Evolutionary conservation across 805 yeast genomes (phyloP).

Genomic region (Yarrowia hollandica): DNA sequence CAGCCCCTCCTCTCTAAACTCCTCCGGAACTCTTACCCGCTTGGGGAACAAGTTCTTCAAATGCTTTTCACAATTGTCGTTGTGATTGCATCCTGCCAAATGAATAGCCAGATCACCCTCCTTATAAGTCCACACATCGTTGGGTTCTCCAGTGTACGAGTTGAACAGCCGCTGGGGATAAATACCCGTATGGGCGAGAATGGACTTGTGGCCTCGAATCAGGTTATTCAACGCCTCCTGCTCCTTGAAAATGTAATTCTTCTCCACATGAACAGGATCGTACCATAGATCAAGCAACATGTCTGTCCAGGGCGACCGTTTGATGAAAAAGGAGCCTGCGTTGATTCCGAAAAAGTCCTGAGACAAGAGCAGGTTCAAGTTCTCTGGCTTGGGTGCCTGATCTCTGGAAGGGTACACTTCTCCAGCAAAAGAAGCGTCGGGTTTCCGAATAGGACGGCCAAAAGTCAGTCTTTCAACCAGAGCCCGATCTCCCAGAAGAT

Average conservation of each 20-base stretch:
- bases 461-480: conserved; percentile 35
- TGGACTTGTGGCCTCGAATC: conserved; percentile 31
- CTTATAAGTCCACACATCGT: conserved; percentile 28
- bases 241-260: conserved; percentile 33
- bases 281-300: conserved; percentile 40
- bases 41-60: background rate
- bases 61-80: conserved; percentile 3
- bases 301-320: conserved; percentile 34
- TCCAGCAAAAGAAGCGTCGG: conserved; percentile 30
- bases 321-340: conserved; percentile 41
- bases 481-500: conserved; percentile 38
- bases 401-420: conserved; percentile 4
- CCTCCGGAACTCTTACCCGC: conserved; percentile 12
- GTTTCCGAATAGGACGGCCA: conserved; percentile 34
- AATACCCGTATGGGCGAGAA: conserved; percentile 37
- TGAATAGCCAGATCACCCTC: conserved; percentile 40
- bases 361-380: conserved; percentile 37
- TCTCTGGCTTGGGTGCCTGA: conserved; percentile 6
- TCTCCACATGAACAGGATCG: conserved; percentile 34
- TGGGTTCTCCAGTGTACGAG: conserved; percentile 35
- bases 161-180: conserved; percentile 40
- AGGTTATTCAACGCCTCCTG: conserved; percentile 37
- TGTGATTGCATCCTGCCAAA: conserved; percentile 37
- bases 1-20: conserved; percentile 7
- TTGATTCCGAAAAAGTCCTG: conserved; percentile 40